Conservation (phyloP, 148 eudicot genomes). For the Heliamphora exappendiculata region DNA sequence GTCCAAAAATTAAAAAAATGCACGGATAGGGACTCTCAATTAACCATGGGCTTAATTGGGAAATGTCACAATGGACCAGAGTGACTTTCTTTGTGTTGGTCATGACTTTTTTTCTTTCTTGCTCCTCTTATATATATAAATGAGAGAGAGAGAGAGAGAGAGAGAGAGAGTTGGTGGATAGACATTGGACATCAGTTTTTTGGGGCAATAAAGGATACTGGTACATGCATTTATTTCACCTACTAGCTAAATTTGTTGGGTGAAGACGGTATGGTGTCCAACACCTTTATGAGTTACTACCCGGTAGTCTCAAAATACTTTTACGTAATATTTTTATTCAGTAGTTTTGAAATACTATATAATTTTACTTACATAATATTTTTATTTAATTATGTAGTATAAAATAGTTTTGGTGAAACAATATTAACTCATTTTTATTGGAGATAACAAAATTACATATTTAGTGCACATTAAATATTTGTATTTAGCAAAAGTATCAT, state of each 20-base stretch:
- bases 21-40: background rate
- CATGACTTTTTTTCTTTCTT: background rate
- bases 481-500: too few species aligned
- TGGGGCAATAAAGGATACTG: background rate
- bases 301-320: background rate
- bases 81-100: background rate
- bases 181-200: background rate
- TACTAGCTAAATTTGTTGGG: constrained; percentile 9
- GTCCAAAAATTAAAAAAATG: background rate
- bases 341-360: background rate
- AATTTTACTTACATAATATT: background rate
- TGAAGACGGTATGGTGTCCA: background rate
- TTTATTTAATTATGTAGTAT: background rate
- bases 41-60: background rate
- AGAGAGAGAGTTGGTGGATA: too few species aligned
- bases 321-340: background rate
- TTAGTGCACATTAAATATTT: too few species aligned
- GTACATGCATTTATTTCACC: background rate
- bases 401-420: too few species aligned
- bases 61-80: background rate
- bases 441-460: background rate
- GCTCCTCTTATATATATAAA: background rate
- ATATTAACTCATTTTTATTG: background rate
- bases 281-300: background rate
- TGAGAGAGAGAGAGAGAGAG: too few species aligned